Evolutionary conservation across 1,139 yeast genomes (phyloP), one percentile per base, ranked within the genome.

Genomic region (Ashbya aceris): DNA sequence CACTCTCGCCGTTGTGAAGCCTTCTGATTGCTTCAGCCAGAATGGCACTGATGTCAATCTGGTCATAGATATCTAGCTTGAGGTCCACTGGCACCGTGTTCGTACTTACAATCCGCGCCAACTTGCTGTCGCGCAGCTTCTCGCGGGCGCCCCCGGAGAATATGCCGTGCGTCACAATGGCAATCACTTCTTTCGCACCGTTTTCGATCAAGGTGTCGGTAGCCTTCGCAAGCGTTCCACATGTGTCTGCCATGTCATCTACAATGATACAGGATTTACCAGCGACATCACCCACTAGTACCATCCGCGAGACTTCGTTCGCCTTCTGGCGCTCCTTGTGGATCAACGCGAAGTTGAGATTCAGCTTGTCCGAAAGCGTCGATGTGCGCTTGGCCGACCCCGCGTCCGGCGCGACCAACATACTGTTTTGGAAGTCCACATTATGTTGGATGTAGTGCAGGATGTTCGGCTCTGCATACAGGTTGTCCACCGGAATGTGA

Each of bases 311-410:
- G 12, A 81, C 84, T 64, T 82, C 87, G 55, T 80, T 81, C 32
- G 91, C 87, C 60, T 79, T 75, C 39, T 83, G 85, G 63, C 91
- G 70, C 64, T 83, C 93, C 58, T 83, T 83, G 61, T 83, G 93
- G 51, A 83, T 83, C 62, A 83, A 71, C 1, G 91, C 91, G 65
- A 83, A 83, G 53, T 77, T 80, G 49, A 82, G 69, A 54, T 82
- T 91, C 51, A 83, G 67, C 55, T 80, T 77, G 54, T 82, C 93
- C 3, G 91, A 91, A 44, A 82, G 68, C 7, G 83, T 77, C 6
- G 91, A 89, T 32, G 82, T 91, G 58, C 93, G 71, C 61, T 83
- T 83, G 23, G 91, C 91, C 45, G 91, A 91, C 56, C 93, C 93
- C 1, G 91, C 93, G 64, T 83, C 91, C 1, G 91, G 91, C 1